Conservation (phyloP, 192 early-diverging fungal species). For the Podila horticola region DNA sequence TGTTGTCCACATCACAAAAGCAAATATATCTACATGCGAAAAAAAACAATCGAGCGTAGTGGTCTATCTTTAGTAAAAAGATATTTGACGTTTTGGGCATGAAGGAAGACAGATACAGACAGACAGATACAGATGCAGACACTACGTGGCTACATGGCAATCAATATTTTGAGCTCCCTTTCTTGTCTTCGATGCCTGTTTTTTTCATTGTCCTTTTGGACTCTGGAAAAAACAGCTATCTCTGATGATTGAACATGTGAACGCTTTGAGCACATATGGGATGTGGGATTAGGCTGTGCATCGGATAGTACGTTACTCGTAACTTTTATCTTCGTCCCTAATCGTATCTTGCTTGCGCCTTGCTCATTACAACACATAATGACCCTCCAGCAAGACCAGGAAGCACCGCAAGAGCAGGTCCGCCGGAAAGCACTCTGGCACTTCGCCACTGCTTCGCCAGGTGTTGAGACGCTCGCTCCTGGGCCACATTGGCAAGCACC, state of each 20-base stretch:
- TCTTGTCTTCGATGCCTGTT: no score
- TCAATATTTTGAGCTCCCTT: no score
- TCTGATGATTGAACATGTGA: no score
- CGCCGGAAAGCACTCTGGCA: conserved; percentile 52
- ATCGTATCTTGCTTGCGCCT: conserved; percentile 6
- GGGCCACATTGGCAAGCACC: conserved; percentile 49
- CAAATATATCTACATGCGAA: neutral
- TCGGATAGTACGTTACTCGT: neutral
- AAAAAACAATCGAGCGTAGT: neutral
- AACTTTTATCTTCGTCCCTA: neutral
- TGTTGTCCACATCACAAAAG: neutral
- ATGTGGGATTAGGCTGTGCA: neutral
- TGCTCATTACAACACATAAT: conserved; percentile 6
- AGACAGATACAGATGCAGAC: neutral
- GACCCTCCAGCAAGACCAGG: conserved; percentile 42
- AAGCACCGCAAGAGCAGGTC: conserved; percentile 50
- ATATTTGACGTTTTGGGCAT: no score
- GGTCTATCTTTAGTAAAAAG: neutral
- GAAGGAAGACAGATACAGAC: neutral
- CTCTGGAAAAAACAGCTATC: no score
- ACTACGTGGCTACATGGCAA: no score
- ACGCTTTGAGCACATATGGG: neutral
- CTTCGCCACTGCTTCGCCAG: conserved; percentile 51
- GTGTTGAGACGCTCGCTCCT: conserved; percentile 50
- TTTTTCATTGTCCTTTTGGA: no score